Base-by-base conservation (phyloP, 345 rosid genomes). In the Acer negundo region DNA sequence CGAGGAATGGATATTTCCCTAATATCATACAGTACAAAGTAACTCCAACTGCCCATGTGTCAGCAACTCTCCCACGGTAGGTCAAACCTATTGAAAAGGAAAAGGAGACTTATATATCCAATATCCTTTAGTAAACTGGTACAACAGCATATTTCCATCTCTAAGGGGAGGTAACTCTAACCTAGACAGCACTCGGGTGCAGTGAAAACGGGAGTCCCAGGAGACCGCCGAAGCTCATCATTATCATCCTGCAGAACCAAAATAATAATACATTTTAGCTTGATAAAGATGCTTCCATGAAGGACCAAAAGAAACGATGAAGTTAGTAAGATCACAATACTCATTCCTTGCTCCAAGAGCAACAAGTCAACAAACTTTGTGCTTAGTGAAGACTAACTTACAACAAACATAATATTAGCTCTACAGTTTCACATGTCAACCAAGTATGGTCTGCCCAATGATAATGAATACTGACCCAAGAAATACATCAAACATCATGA, bases 171-270 rank as follows among this genome's bases (percentile, higher is more conserved):
- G 15, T 80, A 70, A 75, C 47, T 59, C 85, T 80, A 73, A 96
- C 98, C 98, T 79, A 92, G 82, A 84, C 98, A 94, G 80, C 99
- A 97, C 85, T 97, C 99, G 6, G 98, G 99, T 59, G 99, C 99
- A 77, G 99, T 97, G 86, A 93, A 97, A 82, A 97, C 99, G 71
- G 99, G 99, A 62, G 99, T 97, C 72, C 99, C 99, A 15, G 99
- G 99, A 77, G 99, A 97, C 11, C 98, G 88, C 31, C 97, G 94
- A 76, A 97, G 98, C 81, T 90, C 94, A 86, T 97, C 99, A 81
- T 92, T 88, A 76, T 90, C 94, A 87, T 91, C 97, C 99, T 94
- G 84, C 79, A 65, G 10, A 76, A 69, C n/a, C 63, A 80, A 63
- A 72, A 69, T 55, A 24, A 69, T 55, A 24, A 49, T n/a, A 63